phyloP scores from a whole-genome alignment of 179 eudicot species.

The Vitellaria paradoxa region DNA sequence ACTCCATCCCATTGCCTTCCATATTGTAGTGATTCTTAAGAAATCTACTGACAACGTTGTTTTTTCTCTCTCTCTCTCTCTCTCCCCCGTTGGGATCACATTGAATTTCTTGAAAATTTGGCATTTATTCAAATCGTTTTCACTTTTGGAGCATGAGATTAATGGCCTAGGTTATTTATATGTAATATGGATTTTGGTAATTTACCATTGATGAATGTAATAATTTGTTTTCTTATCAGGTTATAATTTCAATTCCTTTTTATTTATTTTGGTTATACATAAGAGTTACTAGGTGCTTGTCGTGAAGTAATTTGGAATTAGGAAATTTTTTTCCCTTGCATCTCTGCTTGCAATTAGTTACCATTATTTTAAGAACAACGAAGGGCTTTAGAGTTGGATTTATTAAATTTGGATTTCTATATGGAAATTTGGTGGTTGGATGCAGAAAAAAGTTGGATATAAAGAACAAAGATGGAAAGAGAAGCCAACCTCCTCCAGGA shows the following conservation, averaged over 20 bases:
- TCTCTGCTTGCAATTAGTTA: not conserved
- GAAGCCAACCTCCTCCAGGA: conserved; percentile 35
- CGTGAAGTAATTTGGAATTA: not conserved
- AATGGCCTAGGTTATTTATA: not conserved
- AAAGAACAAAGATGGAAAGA: conserved; percentile 48
- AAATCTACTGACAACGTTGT: not conserved
- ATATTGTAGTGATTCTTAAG: not conserved
- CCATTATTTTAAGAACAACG: not conserved
- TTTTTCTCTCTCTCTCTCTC: not conserved
- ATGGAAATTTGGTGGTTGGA: not conserved
- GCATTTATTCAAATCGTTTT: not conserved
- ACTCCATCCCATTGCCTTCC: too few species aligned
- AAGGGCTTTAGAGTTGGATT: conserved; percentile 6
- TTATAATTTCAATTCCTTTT: not conserved
- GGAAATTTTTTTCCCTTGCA: not conserved
- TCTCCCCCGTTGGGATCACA: not conserved
- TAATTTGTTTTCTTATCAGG: not conserved
- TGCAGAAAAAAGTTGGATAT: conserved; percentile 37
- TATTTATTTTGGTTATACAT: not conserved
- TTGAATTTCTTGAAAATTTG: not conserved
- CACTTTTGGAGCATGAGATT: not conserved
- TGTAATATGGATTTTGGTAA: not conserved
- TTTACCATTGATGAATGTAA: not conserved
- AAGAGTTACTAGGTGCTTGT: not conserved
- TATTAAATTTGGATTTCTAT: not conserved